Conservation (phyloP, 805 yeast genomes). For the Spathaspora girioi region DNA sequence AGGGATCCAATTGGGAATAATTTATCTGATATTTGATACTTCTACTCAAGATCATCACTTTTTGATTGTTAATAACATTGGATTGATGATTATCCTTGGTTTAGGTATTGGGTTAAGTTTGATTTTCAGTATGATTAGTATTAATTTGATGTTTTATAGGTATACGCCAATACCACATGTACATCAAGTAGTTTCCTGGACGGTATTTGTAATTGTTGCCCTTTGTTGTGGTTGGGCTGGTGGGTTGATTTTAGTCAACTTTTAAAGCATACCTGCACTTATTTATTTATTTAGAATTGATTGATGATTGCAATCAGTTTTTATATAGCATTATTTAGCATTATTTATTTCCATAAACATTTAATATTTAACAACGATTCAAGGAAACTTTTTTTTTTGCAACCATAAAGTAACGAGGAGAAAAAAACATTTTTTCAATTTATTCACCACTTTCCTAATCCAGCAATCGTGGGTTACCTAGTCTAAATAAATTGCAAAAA, state of each 20-base stretch:
- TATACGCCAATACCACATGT: conserved; percentile 22
- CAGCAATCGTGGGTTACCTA: not conserved
- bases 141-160: conserved; percentile 31
- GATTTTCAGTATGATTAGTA: conserved; percentile 30
- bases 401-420: not conserved
- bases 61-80: conserved; percentile 24
- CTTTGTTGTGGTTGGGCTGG: conserved; percentile 13
- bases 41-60: conserved; percentile 21
- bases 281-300: not conserved
- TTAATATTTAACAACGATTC: not conserved
- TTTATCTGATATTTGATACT: conserved; percentile 25
- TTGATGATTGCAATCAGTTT: not conserved
- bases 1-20: conserved; percentile 38
- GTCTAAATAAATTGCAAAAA: not conserved
- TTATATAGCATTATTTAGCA: not conserved
- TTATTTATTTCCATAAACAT: not conserved
- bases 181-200: conserved; percentile 14
- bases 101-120: conserved; percentile 31
- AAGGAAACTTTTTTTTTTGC: not conserved
- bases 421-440: not conserved
- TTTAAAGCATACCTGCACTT: conserved; percentile 1
- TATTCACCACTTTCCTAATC: not conserved
- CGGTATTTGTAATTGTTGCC: conserved; percentile 12
- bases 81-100: conserved; percentile 27
- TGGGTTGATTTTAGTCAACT: conserved; percentile 4